Base-by-base conservation (phyloP, 1,284 basidiomycete species). In the Ganoderma multipileum region DNA sequence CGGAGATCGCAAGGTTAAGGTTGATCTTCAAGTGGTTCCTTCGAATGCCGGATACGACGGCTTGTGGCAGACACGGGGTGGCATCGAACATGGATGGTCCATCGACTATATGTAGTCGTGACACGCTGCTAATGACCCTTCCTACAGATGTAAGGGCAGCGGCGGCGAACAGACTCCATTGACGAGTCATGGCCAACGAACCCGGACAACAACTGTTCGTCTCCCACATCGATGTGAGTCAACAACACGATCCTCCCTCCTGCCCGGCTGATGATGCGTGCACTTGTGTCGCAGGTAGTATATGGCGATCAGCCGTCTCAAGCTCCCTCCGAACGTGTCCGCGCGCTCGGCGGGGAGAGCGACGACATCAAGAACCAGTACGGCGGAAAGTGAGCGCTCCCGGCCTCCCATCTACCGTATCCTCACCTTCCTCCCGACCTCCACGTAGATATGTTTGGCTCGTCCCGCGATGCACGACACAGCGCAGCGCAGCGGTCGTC, bases 361-460 rank as follows among this genome's bases (percentile, higher is more conserved):
- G 68, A 69, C 47, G 65, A 69, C 38, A 69, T 67, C 47, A 69
- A 69, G 65, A 36, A 52, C 41, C 39, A 54, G 30, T 54, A 39
- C 42, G 61, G 61, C 38, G 68, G 68, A 38, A 64, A 67, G 68
- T 67, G 23, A 41, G 68, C 33, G 9, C 4, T 4, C n/a, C 26
- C 14, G 18, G 33, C 16, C 28, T 2, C 18, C 41, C 26, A 8
- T 20, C 33, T 26, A 38, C 28, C 38, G 26, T 28, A 18, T 61
- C 14, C n/a, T 20, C 26, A 38, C n/a, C n/a, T n/a, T n/a, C n/a
- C n/a, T 33, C 14, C 28, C 16, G 4, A 8, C 9, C 3, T 20
- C 47, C n/a, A 9, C 20, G 20, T n/a, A 63, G 52, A 23, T 63
- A n/a, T 38, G 63, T 64, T 23, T 64, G 52, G 63, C 63, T 64